Conservation (phyloP, 768 basidiomycete species). For the Suillus sp. region DNA sequence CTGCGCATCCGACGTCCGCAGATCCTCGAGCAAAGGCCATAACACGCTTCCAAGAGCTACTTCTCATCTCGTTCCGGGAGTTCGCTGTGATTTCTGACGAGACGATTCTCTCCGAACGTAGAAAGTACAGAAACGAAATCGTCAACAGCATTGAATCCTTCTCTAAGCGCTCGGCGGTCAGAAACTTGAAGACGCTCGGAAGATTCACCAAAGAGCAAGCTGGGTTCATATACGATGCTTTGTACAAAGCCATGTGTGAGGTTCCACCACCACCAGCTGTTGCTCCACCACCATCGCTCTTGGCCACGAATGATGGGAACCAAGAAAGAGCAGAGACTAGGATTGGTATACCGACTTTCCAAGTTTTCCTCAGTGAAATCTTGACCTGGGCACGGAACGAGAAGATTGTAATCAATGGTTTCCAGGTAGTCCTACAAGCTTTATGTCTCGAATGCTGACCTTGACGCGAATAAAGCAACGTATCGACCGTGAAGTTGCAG, state of each 20-base stretch:
- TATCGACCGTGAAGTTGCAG: constrained; percentile 85
- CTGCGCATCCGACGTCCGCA: constrained; percentile 86
- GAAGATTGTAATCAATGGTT: constrained; percentile 88
- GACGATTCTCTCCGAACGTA: constrained; percentile 83
- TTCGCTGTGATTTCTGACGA: constrained; percentile 97
- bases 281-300: constrained; percentile 50
- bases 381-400: constrained; percentile 97
- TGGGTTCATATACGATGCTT: constrained; percentile 88
- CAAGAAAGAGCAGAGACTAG: constrained; percentile 89
- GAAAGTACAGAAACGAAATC: constrained; percentile 84
- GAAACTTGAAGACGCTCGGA: constrained; percentile 80
- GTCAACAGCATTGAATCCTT: constrained; percentile 93
- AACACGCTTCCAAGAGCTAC: constrained; percentile 95
- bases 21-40: constrained; percentile 92
- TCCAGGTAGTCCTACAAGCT: constrained; percentile 56
- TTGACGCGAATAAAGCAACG: constrained; percentile 59
- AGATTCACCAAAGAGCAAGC: constrained; percentile 86
- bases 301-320: constrained; percentile 53
- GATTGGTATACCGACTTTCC: constrained; percentile 84
- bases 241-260: constrained; percentile 82
- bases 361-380: constrained; percentile 86
- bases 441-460: constrained; percentile 8
- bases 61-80: constrained; percentile 96
- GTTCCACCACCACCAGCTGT: constrained; percentile 64
- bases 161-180: constrained; percentile 86